Base-by-base conservation (phyloP, 768 basidiomycete species). In the Agaricus subrufescens region DNA sequence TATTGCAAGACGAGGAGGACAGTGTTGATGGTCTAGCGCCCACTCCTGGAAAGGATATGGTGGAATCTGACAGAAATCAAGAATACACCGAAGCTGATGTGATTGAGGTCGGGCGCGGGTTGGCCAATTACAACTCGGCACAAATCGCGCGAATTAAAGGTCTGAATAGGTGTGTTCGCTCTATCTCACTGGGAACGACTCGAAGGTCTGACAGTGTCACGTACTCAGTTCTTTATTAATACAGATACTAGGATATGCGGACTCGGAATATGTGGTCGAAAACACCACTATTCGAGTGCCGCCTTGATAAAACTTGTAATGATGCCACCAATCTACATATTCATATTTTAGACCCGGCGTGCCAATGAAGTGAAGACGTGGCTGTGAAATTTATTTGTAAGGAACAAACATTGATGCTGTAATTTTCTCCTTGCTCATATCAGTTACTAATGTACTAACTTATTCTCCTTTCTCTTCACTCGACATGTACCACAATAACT, bases 231-330 rank as follows among this genome's bases (percentile, higher is more conserved):
- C 91, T 1, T 80, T 89, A 50, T 84, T 99, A 39, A 75, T 87
- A 8, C 82, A 85, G 57, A 64, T 94, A 5, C 70, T 99, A 47
- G 96, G 94, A 2, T 98, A 99, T 69, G 91, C 90, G 12, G 97
- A 99, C 66, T 90, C 92, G 27, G 97, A 98, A 68, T 91, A 98
- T 72, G 94, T 98, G 47, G 95, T 96, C 5, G 97, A 98, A 66
- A 92, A 94, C 65, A 86, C 97, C 63, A 93, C 91, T 2, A 88
- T 96, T 51, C 79, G 87, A 52, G 67, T 83, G 42, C 75, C 79
- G 10, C 80, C 83, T 53, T 56, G 38, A 23, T 56, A 48, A 57
- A 23, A 46, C 48, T 40, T 53, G 51, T 46, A 53, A 42, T 43
- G 27, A 46, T 34, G 30, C 10, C 27, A 40, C 15, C 19, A 37